A percentile compares a stretch with the other conserved stretches of the same genome.
Conservation (phyloP, 208 protist species). For the Leishmania braziliensis region DNA sequence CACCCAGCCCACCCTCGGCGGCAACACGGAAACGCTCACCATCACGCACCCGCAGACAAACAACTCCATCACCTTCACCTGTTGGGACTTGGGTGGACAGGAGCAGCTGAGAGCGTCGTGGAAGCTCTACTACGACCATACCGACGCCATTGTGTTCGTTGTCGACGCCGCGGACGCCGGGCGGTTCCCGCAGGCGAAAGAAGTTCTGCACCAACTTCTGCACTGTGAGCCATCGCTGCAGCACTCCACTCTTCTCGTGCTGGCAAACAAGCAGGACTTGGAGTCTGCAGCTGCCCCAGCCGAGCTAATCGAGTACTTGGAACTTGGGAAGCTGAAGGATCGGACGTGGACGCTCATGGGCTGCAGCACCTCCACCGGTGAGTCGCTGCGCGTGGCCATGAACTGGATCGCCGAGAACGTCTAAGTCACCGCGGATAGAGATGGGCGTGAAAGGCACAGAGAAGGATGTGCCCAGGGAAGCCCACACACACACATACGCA, state of each 20-base stretch:
- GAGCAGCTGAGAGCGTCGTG: conserved; percentile 92
- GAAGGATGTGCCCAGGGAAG: not conserved
- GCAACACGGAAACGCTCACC: conserved; percentile 96
- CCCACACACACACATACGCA: not conserved
- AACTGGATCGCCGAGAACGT: conserved; percentile 91
- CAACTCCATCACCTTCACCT: conserved; percentile 91
- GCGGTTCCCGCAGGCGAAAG: conserved; percentile 70
- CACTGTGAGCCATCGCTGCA: conserved; percentile 82
- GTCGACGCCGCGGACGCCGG: conserved; percentile 88
- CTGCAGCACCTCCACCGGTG: conserved; percentile 92
- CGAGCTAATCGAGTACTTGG: conserved; percentile 85
- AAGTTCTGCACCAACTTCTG: conserved; percentile 89
- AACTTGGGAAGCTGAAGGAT: conserved; percentile 87
- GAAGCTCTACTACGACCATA: conserved; percentile 97
- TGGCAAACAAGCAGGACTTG: conserved; percentile 97
- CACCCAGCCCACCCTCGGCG: conserved; percentile 98
- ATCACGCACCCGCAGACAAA: conserved; percentile 95
- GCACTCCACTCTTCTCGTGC: conserved; percentile 89
- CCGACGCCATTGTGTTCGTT: conserved; percentile 94
- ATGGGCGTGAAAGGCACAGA: not conserved
- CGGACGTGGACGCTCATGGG: conserved; percentile 95
- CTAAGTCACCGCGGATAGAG: not conserved
- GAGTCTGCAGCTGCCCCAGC: conserved; percentile 72
- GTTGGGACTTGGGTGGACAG: conserved; percentile 98
- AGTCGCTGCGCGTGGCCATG: conserved; percentile 92